Conservation (phyloP, 164 flowering plant species). For the Vitis rupestris region DNA sequence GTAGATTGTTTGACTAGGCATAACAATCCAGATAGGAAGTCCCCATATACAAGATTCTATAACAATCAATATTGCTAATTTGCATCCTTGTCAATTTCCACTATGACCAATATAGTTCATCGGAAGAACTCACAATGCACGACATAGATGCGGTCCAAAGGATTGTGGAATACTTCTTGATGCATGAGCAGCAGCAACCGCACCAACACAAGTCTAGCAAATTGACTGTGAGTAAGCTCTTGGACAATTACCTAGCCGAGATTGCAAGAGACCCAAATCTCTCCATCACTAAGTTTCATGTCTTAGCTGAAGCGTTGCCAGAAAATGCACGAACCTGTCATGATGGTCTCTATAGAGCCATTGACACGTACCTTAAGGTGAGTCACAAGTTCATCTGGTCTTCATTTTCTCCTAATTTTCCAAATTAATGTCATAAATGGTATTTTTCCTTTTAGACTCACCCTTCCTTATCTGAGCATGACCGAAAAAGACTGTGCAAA, state of each 20-base stretch:
- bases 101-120: constrained; percentile 28
- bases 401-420: not conserved
- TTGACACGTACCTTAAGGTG: constrained; percentile 88
- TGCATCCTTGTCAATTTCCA: not conserved
- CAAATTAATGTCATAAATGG: not conserved
- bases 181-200: constrained; percentile 63
- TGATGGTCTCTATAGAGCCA: constrained; percentile 90
- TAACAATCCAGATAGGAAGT: not conserved
- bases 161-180: constrained; percentile 67
- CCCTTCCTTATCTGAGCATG: constrained; percentile 68
- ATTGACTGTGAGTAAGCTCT: constrained; percentile 47
- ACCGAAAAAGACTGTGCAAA: constrained; percentile 68
- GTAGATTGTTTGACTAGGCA: not conserved
- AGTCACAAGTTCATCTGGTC: not conserved
- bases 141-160: constrained; percentile 65
- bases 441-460: constrained; percentile 47
- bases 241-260: constrained; percentile 79
- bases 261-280: constrained; percentile 74
- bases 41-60: not conserved
- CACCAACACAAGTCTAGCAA: constrained; percentile 35
- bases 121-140: constrained; percentile 50
- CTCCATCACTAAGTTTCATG: constrained; percentile 61
- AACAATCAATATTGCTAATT: not conserved
- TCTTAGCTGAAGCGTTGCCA: constrained; percentile 66
- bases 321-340: constrained; percentile 58